phyloP scores from a whole-genome alignment of 768 basidiomycete genomes.

The Leccinum obscurum region DNA sequence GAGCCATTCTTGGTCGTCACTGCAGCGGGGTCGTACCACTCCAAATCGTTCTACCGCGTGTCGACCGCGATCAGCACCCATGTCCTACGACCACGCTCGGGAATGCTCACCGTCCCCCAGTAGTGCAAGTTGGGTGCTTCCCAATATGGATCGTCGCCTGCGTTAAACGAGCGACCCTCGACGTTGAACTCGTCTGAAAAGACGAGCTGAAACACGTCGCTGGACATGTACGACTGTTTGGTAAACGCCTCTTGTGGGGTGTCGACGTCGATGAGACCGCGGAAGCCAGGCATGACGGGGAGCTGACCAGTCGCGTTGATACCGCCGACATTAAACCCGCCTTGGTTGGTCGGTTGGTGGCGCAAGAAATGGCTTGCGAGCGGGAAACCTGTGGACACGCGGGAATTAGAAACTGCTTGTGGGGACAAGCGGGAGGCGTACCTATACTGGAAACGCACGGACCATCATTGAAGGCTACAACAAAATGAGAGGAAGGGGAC shows the following conservation, averaged over 20 bases:
- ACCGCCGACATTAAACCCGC: slow-evolving; percentile 75
- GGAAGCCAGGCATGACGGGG: slow-evolving; percentile 41
- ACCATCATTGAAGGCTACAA: not conserved
- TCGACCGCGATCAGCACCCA: slow-evolving; percentile 10
- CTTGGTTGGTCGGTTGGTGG: slow-evolving; percentile 40
- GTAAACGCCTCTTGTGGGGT: slow-evolving; percentile 50
- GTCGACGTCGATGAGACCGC: slow-evolving; percentile 53
- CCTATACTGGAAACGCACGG: slow-evolving; percentile 16
- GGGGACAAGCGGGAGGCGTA: not conserved
- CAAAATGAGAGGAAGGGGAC: slow-evolving; percentile 26
- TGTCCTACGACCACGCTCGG: too few species aligned
- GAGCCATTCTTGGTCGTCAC: slow-evolving; percentile 53
- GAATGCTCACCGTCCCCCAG: slow-evolving; percentile 52
- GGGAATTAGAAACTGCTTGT: not conserved
- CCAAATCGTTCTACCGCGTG: slow-evolving; percentile 38
- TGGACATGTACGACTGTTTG: slow-evolving; percentile 38
- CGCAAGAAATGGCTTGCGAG: slow-evolving; percentile 46
- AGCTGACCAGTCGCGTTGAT: slow-evolving; percentile 73
- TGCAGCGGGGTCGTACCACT: slow-evolving; percentile 59
- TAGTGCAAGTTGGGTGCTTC: slow-evolving; percentile 60
- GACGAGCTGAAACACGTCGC: slow-evolving; percentile 49
- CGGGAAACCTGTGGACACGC: slow-evolving; percentile 45
- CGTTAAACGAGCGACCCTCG: slow-evolving; percentile 70
- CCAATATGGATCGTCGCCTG: slow-evolving; percentile 69
- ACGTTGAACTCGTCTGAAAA: slow-evolving; percentile 84